Percentiles rank a stretch among this genome's conserved stretches.
phyloP scores from a whole-genome alignment of 495 filamentous ascomycete species.

The Glonium stellatum region DNA sequence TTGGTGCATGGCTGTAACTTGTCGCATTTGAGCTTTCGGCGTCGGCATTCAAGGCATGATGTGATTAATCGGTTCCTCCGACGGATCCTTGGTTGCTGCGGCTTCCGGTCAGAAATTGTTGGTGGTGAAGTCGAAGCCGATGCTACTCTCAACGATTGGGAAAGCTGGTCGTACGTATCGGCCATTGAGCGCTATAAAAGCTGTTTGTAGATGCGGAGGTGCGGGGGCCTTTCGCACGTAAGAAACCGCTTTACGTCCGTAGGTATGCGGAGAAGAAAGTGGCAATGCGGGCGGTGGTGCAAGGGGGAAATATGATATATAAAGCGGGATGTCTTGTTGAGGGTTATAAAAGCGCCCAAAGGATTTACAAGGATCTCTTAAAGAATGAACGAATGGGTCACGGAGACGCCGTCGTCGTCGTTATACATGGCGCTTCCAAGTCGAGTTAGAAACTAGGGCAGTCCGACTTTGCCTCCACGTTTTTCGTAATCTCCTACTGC shows the following conservation, averaged over 20 bases:
- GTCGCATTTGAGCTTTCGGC: conserved; percentile 75
- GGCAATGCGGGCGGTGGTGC: not conserved
- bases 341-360: not conserved
- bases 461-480: not conserved
- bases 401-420: not conserved
- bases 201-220: too few relatives aligned
- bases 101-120: not conserved
- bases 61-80: conserved; percentile 63
- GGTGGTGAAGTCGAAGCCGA: not conserved
- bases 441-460: not conserved
- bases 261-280: not conserved
- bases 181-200: not conserved
- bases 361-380: not conserved
- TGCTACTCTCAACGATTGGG: not conserved
- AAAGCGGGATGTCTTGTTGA: not conserved
- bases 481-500: not conserved
- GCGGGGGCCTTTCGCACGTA: not conserved
- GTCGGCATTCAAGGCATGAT: conserved; percentile 64
- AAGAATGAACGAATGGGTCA: not conserved
- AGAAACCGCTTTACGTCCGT: not conserved
- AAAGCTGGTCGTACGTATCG: not conserved
- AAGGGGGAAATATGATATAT: not conserved
- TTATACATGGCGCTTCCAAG: not conserved
- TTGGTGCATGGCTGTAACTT: conserved; percentile 66
- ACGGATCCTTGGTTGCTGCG: conserved; percentile 39